Conservation (phyloP, 1,139 yeast species). For the Pichia inconspicua region DNA sequence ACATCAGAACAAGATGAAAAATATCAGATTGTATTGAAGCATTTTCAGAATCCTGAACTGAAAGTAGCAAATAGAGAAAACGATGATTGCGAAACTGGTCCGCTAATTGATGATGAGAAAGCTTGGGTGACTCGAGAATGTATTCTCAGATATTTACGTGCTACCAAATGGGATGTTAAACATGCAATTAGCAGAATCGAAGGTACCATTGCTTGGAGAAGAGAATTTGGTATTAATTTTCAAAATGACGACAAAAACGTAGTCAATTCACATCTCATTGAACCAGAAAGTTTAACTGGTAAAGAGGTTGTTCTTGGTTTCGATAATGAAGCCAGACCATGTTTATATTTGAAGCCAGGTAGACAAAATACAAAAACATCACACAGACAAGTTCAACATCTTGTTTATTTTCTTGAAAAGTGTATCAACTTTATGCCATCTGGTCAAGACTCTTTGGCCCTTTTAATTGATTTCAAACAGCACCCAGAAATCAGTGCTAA, state of each 20-base stretch:
- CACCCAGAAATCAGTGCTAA: conserved; percentile 40
- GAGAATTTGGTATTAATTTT: conserved; percentile 68
- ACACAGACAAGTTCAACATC: conserved; percentile 82
- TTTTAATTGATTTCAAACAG: conserved; percentile 82
- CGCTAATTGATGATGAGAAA: conserved; percentile 54
- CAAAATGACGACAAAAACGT: conserved; percentile 27
- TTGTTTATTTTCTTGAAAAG: conserved; percentile 85
- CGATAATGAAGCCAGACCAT: conserved; percentile 84
- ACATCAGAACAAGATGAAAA: conserved; percentile 48
- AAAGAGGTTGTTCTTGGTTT: conserved; percentile 83
- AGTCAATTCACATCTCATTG: conserved; percentile 53
- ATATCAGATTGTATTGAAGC: conserved; percentile 49
- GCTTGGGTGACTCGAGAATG: conserved; percentile 93
- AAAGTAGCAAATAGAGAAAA: conserved; percentile 36
- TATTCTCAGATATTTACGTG: conserved; percentile 75
- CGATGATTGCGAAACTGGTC: conserved; percentile 20
- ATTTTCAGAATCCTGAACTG: conserved; percentile 40
- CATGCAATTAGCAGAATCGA: conserved; percentile 69
- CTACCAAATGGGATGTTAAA: conserved; percentile 77
- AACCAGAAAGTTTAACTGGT: conserved; percentile 74
- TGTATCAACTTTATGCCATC: conserved; percentile 91
- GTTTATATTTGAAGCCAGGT: conserved; percentile 83
- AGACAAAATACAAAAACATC: conserved; percentile 87
- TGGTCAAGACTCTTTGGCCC: conserved; percentile 87
- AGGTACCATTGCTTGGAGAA: conserved; percentile 79